Base-by-base conservation (phyloP, 495 filamentous ascomycete species). In the Aspergillus taichungensis region DNA sequence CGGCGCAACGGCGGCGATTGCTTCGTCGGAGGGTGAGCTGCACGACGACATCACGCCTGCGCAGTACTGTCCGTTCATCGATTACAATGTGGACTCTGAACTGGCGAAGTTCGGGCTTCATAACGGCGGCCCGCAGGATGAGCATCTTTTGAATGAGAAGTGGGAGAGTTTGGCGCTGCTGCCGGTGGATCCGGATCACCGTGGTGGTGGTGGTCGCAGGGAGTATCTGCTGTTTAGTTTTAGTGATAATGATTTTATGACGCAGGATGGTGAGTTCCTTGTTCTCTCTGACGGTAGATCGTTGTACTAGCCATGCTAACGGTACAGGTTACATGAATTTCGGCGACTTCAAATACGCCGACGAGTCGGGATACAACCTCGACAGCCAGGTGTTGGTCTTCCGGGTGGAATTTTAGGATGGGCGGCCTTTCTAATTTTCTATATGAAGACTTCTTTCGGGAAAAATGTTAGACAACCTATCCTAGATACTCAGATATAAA, bases 221-320 rank as follows among this genome's bases (percentile, higher is more conserved):
- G 83, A 87, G 65, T 88, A 75, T 53, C 88, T 77, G 60, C 60
- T 88, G 43, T 76, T 89, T 50, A 76, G 73, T 29, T 57, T 85
- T 29, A 82, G 74, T 50, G 86, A 90, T 52, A 88, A 92, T 60
- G 85, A 90, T 59, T 88, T 88, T 50, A 80, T 89, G 37, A 89
- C 85, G 4, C 80, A 88, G 60, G 69, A 88, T 65, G 85, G 83
- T 79, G 55, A 47, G 67, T 52, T 18, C n/a, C 27, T 38, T 40
- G n/a, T 35, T 11, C 34, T 49, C 12, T 41, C 24, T 9, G 5
- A 11, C 10, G 10, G 14, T 34, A n/a, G 10, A 10, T 24, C 18
- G 18, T 24, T 24, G 18, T 24, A 45, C 24, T 40, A 43, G 41
- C 43, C 50, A n/a, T 24, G 53, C 37, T 46, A 7, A 12, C 36